These are phyloP conservation scores for Tetrahymena elliotti DNA, from an alignment of 73 alveolate genomes.

Conservation along the genomic window DNA sequence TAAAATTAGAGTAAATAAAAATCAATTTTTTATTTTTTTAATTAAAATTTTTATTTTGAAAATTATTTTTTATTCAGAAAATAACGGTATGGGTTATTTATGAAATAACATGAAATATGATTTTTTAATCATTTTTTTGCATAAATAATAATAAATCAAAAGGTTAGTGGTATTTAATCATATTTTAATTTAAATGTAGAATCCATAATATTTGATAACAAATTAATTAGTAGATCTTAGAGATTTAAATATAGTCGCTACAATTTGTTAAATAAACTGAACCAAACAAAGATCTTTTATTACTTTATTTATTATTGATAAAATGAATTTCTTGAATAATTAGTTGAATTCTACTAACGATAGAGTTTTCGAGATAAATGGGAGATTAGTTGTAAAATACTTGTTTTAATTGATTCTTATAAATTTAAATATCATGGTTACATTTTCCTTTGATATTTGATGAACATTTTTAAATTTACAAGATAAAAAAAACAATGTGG, in stretches of 20 bases:
- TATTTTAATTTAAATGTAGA: neutral
- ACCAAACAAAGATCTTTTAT: neutral
- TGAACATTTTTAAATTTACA: neutral
- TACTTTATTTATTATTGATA: neutral
- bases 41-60: too few species aligned
- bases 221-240: neutral
- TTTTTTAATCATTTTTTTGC: too few species aligned
- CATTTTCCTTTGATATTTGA: neutral
- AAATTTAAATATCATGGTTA: too few species aligned
- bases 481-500: neutral
- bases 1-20: too few species aligned
- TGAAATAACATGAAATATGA: too few species aligned
- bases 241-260: neutral
- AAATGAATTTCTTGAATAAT: neutral
- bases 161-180: neutral
- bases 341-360: neutral
- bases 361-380: neutral
- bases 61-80: too few species aligned
- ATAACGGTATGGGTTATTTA: too few species aligned
- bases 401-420: neutral
- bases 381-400: neutral
- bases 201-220: neutral
- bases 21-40: too few species aligned
- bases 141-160: too few species aligned
- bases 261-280: too few species aligned